Percentiles rank a stretch among this genome's conserved stretches.
Evolutionary conservation across 257 asterid species (phyloP).

Genomic region (Solanum chmielewskii): DNA sequence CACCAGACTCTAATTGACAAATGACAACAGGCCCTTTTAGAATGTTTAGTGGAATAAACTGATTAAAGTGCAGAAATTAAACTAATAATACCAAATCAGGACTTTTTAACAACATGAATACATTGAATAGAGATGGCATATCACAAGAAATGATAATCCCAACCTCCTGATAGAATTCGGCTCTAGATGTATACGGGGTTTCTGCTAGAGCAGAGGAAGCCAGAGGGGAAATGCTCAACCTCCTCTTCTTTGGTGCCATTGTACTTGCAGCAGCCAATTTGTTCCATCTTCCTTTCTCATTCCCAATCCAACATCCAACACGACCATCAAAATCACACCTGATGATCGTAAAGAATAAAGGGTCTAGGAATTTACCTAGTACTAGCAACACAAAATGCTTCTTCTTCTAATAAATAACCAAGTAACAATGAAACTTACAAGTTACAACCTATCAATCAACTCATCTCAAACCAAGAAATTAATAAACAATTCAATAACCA

Average conservation of each 20-base stretch:
- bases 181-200: conserved; percentile 33
- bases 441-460: neutral
- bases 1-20: neutral
- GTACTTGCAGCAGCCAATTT: conserved; percentile 18
- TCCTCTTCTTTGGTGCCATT: conserved; percentile 48
- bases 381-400: conserved; percentile 24
- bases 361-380: conserved; percentile 51
- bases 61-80: neutral
- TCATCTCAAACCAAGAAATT: neutral
- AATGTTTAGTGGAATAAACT: neutral
- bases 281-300: conserved; percentile 33
- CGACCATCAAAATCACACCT: conserved; percentile 56
- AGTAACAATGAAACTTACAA: neutral
- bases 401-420: conserved; percentile 27
- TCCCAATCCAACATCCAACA: conserved; percentile 51
- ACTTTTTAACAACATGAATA: neutral
- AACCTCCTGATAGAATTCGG: conserved; percentile 67
- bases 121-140: neutral
- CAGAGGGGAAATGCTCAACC: conserved; percentile 43
- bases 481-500: conserved; percentile 3
- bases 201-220: conserved; percentile 54
- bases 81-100: neutral
- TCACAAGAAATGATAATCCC: conserved; percentile 5
- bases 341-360: conserved; percentile 56
- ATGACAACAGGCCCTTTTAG: neutral